These are phyloP conservation scores for Vaccinium myrtillus DNA, from an alignment of 148 eudicot genomes.

Conservation along the genomic window DNA sequence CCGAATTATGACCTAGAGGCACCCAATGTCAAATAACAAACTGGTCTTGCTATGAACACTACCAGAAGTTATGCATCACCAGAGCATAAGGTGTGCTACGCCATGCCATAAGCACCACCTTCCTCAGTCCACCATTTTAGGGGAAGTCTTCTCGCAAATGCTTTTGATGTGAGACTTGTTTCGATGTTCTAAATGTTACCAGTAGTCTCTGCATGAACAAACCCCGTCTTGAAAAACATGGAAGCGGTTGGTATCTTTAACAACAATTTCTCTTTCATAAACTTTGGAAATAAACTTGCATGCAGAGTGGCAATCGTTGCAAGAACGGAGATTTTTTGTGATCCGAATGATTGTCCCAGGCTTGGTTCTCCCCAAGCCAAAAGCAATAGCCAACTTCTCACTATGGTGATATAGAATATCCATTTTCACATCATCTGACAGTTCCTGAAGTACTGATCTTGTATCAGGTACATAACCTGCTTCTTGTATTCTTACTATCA, in stretches of 20 bases:
- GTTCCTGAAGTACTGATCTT: constrained; percentile 17
- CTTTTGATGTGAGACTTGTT: background rate
- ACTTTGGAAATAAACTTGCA: constrained; percentile 28
- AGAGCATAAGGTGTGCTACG: background rate
- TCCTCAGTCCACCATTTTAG: constrained; percentile 1
- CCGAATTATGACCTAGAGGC: background rate
- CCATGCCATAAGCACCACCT: background rate
- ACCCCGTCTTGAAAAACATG: constrained; percentile 26
- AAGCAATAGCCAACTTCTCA: constrained; percentile 26
- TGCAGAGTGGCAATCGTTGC: constrained; percentile 30
- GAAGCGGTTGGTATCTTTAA: constrained; percentile 27
- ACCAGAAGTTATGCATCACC: background rate
- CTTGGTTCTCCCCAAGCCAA: constrained; percentile 22
- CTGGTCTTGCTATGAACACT: background rate
- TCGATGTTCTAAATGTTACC: background rate
- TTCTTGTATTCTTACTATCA: constrained; percentile 16
- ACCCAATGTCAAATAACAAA: background rate
- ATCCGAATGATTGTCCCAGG: constrained; percentile 15
- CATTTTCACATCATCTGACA: constrained; percentile 23
- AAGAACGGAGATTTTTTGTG: constrained; percentile 24
- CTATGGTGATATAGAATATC: constrained; percentile 27
- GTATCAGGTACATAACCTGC: constrained; percentile 24
- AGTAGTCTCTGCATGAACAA: constrained; percentile 25
- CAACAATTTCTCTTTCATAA: constrained; percentile 13
- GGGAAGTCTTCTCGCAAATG: background rate